Evolutionary conservation across 768 basidiomycete genomes (phyloP).

Genomic region (Lentinula aciculospora): DNA sequence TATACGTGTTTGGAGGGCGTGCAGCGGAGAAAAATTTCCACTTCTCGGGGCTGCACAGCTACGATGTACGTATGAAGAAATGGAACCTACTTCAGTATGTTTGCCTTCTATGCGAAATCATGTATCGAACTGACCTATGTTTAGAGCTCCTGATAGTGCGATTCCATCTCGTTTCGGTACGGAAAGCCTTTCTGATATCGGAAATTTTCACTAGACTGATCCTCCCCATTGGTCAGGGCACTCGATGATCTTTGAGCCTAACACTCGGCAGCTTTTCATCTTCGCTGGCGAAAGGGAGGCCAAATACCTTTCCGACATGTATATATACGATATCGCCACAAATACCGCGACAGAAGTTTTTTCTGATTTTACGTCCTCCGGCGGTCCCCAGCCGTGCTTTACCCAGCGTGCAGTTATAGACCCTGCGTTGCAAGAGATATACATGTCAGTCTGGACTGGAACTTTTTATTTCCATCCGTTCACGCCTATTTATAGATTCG

Average conservation of each 20-base stretch:
- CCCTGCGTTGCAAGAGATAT: slow-evolving; percentile 56
- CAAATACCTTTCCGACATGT: slow-evolving; percentile 71
- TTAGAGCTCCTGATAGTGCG: not conserved
- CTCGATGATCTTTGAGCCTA: slow-evolving; percentile 74
- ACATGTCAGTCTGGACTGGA: slow-evolving; percentile 45
- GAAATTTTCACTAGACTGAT: slow-evolving; percentile 22
- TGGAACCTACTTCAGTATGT: slow-evolving; percentile 65
- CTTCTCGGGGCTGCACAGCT: slow-evolving; percentile 72
- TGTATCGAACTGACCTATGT: not conserved
- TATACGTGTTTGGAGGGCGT: slow-evolving; percentile 76
- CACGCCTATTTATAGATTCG: slow-evolving; percentile 33
- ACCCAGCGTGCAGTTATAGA: slow-evolving; percentile 74
- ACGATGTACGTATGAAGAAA: slow-evolving; percentile 55
- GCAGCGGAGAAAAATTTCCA: slow-evolving; percentile 56
- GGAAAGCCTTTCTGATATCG: slow-evolving; percentile 49
- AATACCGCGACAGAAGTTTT: slow-evolving; percentile 57
- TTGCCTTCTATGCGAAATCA: not conserved
- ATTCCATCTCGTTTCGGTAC: slow-evolving; percentile 13
- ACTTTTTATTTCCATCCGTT: slow-evolving; percentile 44
- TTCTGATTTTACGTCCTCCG: slow-evolving; percentile 51
- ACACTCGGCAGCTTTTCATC: slow-evolving; percentile 54
- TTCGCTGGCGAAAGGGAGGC: slow-evolving; percentile 72
- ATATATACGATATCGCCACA: slow-evolving; percentile 57
- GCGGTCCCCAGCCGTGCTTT: slow-evolving; percentile 69
- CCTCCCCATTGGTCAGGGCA: slow-evolving; percentile 41